These are phyloP conservation scores for Geotrichum histeridarum DNA, from an alignment of 1,139 yeast species.

Conservation along the genomic window DNA sequence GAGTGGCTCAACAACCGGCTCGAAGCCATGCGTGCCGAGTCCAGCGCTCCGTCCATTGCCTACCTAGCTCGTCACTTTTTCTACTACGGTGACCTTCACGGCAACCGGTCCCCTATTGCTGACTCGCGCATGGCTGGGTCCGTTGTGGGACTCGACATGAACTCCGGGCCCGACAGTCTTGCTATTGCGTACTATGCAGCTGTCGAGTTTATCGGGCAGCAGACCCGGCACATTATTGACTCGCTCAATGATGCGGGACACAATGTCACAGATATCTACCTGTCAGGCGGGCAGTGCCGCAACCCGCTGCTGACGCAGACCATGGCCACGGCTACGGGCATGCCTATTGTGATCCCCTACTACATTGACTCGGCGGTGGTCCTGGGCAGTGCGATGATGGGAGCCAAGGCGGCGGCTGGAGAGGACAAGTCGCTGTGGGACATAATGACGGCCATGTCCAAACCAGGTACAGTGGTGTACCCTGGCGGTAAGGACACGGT, in stretches of 20 bases:
- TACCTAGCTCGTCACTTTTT: constrained; percentile 78
- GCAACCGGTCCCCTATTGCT: constrained; percentile 94
- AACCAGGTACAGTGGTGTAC: constrained; percentile 69
- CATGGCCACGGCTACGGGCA: constrained; percentile 86
- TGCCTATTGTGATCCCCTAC: constrained; percentile 88
- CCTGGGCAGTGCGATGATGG: constrained; percentile 88
- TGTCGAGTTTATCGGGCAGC: constrained; percentile 95
- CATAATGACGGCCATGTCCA: constrained; percentile 77
- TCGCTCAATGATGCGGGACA: constrained; percentile 80
- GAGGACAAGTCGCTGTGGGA: constrained; percentile 56
- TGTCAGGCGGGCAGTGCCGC: constrained; percentile 97
- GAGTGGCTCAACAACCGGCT: constrained; percentile 74
- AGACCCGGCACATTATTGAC: constrained; percentile 90
- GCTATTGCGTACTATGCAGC: constrained; percentile 88
- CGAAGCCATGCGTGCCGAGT: constrained; percentile 58
- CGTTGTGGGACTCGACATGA: constrained; percentile 90
- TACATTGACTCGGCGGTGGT: constrained; percentile 97
- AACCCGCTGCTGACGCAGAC: constrained; percentile 82
- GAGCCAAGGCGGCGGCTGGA: constrained; percentile 75
- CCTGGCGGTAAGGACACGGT: constrained; percentile 58
- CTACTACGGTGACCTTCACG: constrained; percentile 94
- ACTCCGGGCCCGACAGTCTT: constrained; percentile 71
- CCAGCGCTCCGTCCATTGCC: constrained; percentile 62
- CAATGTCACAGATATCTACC: constrained; percentile 64
- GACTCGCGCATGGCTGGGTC: constrained; percentile 93